phyloP scores from a whole-genome alignment of 306 rosid genomes.

The Mimosa bimucronata region DNA sequence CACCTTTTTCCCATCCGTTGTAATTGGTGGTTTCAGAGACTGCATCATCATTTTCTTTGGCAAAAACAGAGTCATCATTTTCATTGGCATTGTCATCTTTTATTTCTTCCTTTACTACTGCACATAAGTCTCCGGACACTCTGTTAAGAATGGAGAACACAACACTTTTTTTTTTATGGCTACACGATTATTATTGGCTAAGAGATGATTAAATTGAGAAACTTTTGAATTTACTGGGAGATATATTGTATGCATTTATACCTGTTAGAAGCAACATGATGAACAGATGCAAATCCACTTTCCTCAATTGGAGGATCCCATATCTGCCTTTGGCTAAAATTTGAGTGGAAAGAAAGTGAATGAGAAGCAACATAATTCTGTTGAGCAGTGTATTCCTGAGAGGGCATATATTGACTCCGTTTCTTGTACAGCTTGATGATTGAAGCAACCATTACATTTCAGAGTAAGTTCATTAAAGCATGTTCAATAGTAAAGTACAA shows the following conservation, averaged over 20 bases:
- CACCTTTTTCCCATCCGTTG: too few relatives aligned
- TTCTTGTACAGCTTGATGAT: background rate
- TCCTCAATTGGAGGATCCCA: background rate
- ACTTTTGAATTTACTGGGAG: too few relatives aligned
- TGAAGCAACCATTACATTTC: background rate
- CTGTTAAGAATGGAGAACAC: background rate
- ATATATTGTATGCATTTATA: too few relatives aligned
- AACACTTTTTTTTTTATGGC: too few relatives aligned
- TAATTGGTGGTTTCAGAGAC: too few relatives aligned
- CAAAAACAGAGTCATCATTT: too few relatives aligned
- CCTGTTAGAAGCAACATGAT: background rate
- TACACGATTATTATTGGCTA: too few relatives aligned
- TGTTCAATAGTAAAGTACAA: background rate
- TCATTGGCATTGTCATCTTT: too few relatives aligned
- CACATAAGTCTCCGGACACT: background rate
- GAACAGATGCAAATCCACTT: background rate
- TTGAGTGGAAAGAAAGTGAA: background rate
- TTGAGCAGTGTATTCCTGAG: background rate
- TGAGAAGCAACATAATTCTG: background rate
- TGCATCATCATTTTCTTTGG: too few relatives aligned
- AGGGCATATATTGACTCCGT: too few relatives aligned
- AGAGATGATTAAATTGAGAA: too few relatives aligned
- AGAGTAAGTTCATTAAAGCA: background rate
- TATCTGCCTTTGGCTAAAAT: background rate
- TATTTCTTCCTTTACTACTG: background rate